Evolutionary conservation across 129 eudicot genomes (phyloP).

Genomic region (Flaveria linearis): DNA sequence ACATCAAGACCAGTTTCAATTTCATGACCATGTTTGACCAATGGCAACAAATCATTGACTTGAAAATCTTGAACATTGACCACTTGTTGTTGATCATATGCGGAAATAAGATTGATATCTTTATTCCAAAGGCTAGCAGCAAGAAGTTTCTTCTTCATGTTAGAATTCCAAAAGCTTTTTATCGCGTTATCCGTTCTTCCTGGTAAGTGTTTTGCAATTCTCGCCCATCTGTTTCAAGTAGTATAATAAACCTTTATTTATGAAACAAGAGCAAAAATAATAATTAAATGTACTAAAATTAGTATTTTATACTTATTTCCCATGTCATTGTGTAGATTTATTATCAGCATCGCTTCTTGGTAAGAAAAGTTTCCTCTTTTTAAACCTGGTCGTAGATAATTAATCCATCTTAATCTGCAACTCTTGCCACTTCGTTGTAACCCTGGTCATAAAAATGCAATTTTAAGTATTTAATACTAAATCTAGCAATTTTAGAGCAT

Average conservation of each 20-base stretch:
- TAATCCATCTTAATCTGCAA: slow-evolving; percentile 74
- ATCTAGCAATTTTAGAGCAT: background rate
- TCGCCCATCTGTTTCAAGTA: slow-evolving; percentile 45
- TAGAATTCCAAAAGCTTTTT: slow-evolving; percentile 66
- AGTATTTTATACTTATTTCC: slow-evolving; percentile 53
- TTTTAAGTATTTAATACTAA: background rate
- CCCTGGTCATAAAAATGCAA: slow-evolving; percentile 34
- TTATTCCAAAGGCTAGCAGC: background rate
- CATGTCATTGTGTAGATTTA: slow-evolving; percentile 52
- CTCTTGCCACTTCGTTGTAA: slow-evolving; percentile 76
- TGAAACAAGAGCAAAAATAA: background rate
- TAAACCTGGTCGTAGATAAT: slow-evolving; percentile 69
- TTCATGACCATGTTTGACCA: slow-evolving; percentile 9
- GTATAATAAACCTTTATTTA: background rate
- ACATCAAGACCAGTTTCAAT: background rate
- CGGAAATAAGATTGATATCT: background rate
- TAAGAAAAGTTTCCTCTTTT: slow-evolving; percentile 62
- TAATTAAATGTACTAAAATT: background rate
- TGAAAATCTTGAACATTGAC: slow-evolving; percentile 15
- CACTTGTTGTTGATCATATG: background rate
- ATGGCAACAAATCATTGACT: background rate
- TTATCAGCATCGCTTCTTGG: slow-evolving; percentile 54
- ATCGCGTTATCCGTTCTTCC: slow-evolving; percentile 68
- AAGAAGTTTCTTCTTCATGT: slow-evolving; percentile 47
- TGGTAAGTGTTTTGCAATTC: slow-evolving; percentile 55